Base-by-base conservation (phyloP, 2,329 filamentous ascomycete genomes). In the Polychaeton citri region DNA sequence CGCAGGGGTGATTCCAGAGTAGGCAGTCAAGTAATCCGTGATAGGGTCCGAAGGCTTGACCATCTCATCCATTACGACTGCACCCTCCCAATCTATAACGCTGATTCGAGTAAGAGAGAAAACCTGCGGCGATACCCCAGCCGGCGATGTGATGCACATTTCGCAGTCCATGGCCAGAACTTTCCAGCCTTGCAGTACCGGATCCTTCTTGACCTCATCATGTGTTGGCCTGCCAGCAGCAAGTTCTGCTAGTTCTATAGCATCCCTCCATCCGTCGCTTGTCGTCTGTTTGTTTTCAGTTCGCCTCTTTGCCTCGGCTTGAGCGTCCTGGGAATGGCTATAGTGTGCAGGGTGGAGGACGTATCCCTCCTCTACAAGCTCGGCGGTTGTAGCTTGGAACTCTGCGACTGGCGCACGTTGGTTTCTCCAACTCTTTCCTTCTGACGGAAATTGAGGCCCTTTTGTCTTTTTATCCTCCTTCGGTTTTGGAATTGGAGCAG, bases 1-100 rank as follows among this genome's bases (percentile, higher is more conserved):
- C 44, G 78, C 75, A 50, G 81, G 71, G 3, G 88, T 98, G 52
- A 98, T 95, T 43, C 90, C 90, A 1, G 90, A 98, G 59, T 50
- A 53, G 30, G 72, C 79, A 1, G 90, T 98, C 28, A 98, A 70
- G 55, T 98, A 96, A 64, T 98, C 81, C 38, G 74, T 79, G 51
- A 98, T 87, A n/a, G 83, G 79, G 46, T 81, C 79, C 31, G 78
- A 71, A 0, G 90, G 90, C 62, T 90, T 92, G 50, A 98, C 90
- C 9, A 96, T 72, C 61, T 93, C 82, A 55, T 98, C 90, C 35
- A 96, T 62, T 12, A 94, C 68, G 7, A 82, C 72, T 21, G 76
- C 73, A 33, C 87, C 87, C 47, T 86, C 75, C 88, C 90, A 98
- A 41, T 76, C 67, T 6, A 98, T 66, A 26, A 96, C 59, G 54